Evolutionary conservation across 139 green algal species (phyloP), one percentile per base, ranked within the genome.

Genomic region (Chlamydomonas eustigma): DNA sequence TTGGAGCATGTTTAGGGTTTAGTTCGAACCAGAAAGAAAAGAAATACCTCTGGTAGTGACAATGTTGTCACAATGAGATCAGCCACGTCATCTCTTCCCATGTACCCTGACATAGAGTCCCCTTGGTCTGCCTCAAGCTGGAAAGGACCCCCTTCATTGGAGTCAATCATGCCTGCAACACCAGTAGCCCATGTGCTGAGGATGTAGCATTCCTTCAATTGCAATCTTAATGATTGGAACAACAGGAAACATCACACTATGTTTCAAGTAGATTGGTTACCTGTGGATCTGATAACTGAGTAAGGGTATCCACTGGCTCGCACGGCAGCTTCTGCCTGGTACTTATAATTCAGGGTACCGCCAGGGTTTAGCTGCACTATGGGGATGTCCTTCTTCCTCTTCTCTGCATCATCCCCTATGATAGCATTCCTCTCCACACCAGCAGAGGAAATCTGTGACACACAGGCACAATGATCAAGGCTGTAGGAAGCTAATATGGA

Each of bases 331-430:
- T 96, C 90, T 0, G 89, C 92, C 58, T 68, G 72, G 76, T 94
- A 95, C 86, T 97, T 96, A 77, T 90, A 75, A 82, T 95, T 95
- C 3, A 97, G 80, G 0, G 85, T 84, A 70, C 82, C 90, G 2
- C 87, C 88, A 0, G 92, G 91, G 74, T 95, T 94, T 36, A 97
- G 80, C 77, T 94, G 90, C 30, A 97, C 85, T 50, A 97, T 97
- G 66, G 92, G 92, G 73, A 97, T 95, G 74, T 94, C 88, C 33
- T 72, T 44, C 67, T 87, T 86, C 35, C 91, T 81, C 0, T 37
- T 50, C 73, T 85, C 87, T 2, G 76, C 86, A 68, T 97, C 87
- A 39, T 93, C 81, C 0, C 91, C 91, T 33, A 97, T 89, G 51
- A 90, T 80, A 0, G 90, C 90, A 79, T 95, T 97, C 52, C 92